Conservation (phyloP, 352 stramenopile genomes). For the Phytopythium sindhum region DNA sequence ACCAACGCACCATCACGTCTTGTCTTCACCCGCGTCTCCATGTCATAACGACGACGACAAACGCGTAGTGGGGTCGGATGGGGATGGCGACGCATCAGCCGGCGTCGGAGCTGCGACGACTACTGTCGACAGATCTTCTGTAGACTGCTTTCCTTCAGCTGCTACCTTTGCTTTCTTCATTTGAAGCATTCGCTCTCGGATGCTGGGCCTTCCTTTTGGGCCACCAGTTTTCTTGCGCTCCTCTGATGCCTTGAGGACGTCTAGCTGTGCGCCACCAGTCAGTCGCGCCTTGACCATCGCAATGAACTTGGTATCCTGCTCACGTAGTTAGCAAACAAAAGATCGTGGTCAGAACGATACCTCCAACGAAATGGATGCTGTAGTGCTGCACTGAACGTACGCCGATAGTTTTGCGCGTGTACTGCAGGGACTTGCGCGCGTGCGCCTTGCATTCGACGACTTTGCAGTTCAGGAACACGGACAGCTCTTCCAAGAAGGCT, state of each 20-base stretch:
- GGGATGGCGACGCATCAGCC: constrained; percentile 4
- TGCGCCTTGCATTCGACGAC: constrained; percentile 67
- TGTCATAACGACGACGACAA: constrained; percentile 26
- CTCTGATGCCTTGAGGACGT: constrained; percentile 63
- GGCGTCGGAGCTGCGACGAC: constrained; percentile 14
- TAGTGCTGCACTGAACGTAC: constrained; percentile 20
- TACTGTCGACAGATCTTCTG: constrained; percentile 23
- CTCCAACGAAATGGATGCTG: background rate
- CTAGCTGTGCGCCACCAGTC: constrained; percentile 41
- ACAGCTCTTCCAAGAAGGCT: constrained; percentile 55
- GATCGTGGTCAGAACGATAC: background rate
- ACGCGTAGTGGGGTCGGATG: constrained; percentile 15
- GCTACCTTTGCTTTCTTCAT: constrained; percentile 42
- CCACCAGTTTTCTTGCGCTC: constrained; percentile 26
- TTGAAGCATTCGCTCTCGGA: constrained; percentile 53
- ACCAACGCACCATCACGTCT: background rate
- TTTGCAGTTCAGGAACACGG: constrained; percentile 57
- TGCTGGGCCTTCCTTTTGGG: constrained; percentile 24
- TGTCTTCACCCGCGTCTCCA: constrained; percentile 9
- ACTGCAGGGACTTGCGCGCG: constrained; percentile 47
- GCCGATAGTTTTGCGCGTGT: constrained; percentile 41
- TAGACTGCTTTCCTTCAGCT: constrained; percentile 22
- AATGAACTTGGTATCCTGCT: constrained; percentile 52
- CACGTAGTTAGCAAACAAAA: background rate
- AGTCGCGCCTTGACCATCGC: constrained; percentile 56